These are phyloP conservation scores for Furcasterigmium furcatum DNA, from an alignment of 2,329 filamentous ascomycete species.

Conservation along the genomic window DNA sequence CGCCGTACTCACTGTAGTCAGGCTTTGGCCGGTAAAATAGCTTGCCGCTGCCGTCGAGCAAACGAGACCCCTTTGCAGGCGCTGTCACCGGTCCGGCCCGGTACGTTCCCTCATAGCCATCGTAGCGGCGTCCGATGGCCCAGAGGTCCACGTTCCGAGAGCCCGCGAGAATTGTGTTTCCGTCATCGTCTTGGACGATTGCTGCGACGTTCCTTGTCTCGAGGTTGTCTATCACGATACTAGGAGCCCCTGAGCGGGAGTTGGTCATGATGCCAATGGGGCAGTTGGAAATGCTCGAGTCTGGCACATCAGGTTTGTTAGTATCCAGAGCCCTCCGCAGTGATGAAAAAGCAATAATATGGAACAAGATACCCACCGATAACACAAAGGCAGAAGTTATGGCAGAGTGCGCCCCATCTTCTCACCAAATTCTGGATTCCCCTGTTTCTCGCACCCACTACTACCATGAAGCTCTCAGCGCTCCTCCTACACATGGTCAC, in stretches of 20 bases:
- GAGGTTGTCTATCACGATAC: not conserved
- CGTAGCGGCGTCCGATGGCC: slow-evolving; percentile 7
- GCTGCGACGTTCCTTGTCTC: not conserved
- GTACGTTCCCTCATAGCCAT: slow-evolving; percentile 4
- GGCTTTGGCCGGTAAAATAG: slow-evolving; percentile 22
- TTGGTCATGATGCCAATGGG: not conserved
- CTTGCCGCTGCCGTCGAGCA: slow-evolving; percentile 13
- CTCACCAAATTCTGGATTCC: too few relatives aligned
- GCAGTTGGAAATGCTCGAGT: not conserved
- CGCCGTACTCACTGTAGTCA: slow-evolving; percentile 25
- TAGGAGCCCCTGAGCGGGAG: not conserved
- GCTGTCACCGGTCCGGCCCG: slow-evolving; percentile 2
- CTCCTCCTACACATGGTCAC: too few relatives aligned
- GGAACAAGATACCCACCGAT: too few relatives aligned
- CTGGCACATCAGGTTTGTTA: too few relatives aligned
- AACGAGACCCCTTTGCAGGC: slow-evolving; percentile 3
- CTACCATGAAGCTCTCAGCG: too few relatives aligned
- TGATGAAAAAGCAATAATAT: too few relatives aligned
- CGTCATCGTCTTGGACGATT: not conserved
- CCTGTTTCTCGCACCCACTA: too few relatives aligned
- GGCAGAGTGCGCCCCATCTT: too few relatives aligned
- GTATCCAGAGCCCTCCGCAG: too few relatives aligned
- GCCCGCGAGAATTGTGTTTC: not conserved
- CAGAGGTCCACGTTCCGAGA: slow-evolving; percentile 3
- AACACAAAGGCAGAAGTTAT: too few relatives aligned